phyloP scores from a whole-genome alignment of 164 flowering plant genomes.

The Tetracentron sinense region DNA sequence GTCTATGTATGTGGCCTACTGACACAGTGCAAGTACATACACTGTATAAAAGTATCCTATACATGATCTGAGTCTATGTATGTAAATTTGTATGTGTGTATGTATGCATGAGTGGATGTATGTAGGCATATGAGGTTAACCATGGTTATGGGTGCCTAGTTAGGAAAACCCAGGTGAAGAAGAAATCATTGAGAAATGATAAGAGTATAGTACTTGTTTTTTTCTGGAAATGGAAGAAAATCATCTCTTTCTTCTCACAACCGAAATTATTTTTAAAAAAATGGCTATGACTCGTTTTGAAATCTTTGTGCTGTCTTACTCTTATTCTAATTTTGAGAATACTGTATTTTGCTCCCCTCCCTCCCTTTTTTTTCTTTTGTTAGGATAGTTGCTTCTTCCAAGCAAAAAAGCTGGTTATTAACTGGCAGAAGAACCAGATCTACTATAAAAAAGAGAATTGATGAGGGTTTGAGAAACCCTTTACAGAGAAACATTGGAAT shows the following conservation, averaged over 20 bases:
- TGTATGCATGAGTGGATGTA: not conserved
- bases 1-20: not conserved
- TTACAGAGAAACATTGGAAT: constrained; percentile 44
- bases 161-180: constrained; percentile 22
- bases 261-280: too few species aligned
- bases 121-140: constrained; percentile 20
- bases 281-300: constrained; percentile 21
- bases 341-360: constrained; percentile 13
- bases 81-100: not conserved
- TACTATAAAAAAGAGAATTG: constrained; percentile 30
- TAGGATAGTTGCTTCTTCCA: constrained; percentile 41
- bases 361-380: constrained; percentile 19
- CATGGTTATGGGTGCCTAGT: constrained; percentile 29
- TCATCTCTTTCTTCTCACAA: too few species aligned
- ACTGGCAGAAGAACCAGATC: constrained; percentile 57
- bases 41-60: not conserved
- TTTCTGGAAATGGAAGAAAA: not conserved
- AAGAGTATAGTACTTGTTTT: constrained; percentile 40
- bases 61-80: not conserved
- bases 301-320: constrained; percentile 37
- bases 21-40: not conserved
- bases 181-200: constrained; percentile 78
- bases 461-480: constrained; percentile 30
- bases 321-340: constrained; percentile 22
- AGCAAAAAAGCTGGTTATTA: constrained; percentile 52